Percentiles rank a stretch among this genome's conserved stretches.
Conservation (phyloP, 495 filamentous ascomycete species). For the Aspergillus nanangensis region DNA sequence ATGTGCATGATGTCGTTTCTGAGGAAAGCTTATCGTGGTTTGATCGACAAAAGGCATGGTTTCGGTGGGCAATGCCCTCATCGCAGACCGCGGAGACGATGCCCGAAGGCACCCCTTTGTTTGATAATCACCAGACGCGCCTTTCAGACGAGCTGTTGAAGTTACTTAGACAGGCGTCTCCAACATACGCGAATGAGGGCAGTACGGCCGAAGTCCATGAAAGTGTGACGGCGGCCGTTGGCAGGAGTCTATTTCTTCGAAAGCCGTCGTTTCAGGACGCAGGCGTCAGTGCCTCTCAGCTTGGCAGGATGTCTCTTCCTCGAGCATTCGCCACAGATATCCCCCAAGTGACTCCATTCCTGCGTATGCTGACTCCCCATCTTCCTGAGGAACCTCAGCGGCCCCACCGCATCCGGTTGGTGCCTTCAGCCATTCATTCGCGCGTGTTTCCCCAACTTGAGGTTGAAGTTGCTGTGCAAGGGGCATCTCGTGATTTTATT, state of each 20-base stretch:
- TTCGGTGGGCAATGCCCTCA: constrained; percentile 35
- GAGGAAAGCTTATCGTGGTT: constrained; percentile 24
- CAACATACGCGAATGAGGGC: neutral
- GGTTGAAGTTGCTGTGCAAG: constrained; percentile 20
- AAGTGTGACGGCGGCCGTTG: constrained; percentile 35
- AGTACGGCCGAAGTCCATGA: constrained; percentile 18
- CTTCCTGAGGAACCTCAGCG: constrained; percentile 4
- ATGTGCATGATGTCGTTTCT: constrained; percentile 16
- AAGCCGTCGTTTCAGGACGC: constrained; percentile 18
- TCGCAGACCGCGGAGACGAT: constrained; percentile 11
- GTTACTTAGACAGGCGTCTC: constrained; percentile 19
- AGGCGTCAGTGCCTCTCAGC: constrained; percentile 23
- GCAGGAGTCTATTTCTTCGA: constrained; percentile 34
- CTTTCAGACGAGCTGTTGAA: constrained; percentile 35
- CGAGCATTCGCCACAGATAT: constrained; percentile 30
- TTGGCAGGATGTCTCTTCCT: constrained; percentile 27
- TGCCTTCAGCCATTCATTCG: constrained; percentile 22
- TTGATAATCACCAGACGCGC: constrained; percentile 27
- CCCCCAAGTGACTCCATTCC: constrained; percentile 24
- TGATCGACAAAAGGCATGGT: constrained; percentile 33
- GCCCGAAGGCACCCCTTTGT: constrained; percentile 17
- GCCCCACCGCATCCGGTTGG: constrained; percentile 26
- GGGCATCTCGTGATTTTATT: neutral
- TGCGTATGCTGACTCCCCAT: constrained; percentile 19
- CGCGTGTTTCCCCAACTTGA: constrained; percentile 29